Evolutionary conservation across 208 protist species (phyloP).

Genomic region (Crithidia sp.): DNA sequence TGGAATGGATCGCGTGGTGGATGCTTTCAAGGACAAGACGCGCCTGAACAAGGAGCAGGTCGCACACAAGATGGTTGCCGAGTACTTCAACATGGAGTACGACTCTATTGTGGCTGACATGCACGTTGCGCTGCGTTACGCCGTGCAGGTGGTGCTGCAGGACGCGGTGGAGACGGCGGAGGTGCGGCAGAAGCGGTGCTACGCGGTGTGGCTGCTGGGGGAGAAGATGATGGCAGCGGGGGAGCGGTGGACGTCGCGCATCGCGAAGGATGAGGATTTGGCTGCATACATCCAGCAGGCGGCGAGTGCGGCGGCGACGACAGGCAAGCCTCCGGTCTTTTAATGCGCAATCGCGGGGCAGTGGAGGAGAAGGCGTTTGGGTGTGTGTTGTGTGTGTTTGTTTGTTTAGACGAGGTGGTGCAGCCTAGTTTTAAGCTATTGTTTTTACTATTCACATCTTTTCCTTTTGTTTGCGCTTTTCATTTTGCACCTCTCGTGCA

Average conservation of each 20-base stretch:
- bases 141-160: conserved; percentile 75
- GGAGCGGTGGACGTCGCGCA: conserved; percentile 38
- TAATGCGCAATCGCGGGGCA: conserved; percentile 17
- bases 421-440: background rate
- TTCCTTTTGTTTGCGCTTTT: background rate
- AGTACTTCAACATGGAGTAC: conserved; percentile 91
- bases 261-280: conserved; percentile 66
- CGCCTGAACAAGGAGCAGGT: conserved; percentile 40
- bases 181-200: conserved; percentile 71
- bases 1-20: conserved; percentile 66
- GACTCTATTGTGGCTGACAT: conserved; percentile 78
- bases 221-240: conserved; percentile 78
- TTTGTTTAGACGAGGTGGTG: background rate
- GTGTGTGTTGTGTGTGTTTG: background rate
- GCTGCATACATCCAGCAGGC: conserved; percentile 87
- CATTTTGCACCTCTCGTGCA: no score
- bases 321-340: conserved; percentile 57
- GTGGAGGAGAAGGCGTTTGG: background rate
- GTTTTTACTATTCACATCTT: background rate
- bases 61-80: conserved; percentile 59
- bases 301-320: conserved; percentile 65
- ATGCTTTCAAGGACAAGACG: conserved; percentile 56
- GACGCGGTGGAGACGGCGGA: conserved; percentile 60
- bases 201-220: conserved; percentile 85
- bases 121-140: conserved; percentile 64